Evolutionary conservation across 1,284 basidiomycete genomes (phyloP).

Genomic region (Ustilago cynodontis): DNA sequence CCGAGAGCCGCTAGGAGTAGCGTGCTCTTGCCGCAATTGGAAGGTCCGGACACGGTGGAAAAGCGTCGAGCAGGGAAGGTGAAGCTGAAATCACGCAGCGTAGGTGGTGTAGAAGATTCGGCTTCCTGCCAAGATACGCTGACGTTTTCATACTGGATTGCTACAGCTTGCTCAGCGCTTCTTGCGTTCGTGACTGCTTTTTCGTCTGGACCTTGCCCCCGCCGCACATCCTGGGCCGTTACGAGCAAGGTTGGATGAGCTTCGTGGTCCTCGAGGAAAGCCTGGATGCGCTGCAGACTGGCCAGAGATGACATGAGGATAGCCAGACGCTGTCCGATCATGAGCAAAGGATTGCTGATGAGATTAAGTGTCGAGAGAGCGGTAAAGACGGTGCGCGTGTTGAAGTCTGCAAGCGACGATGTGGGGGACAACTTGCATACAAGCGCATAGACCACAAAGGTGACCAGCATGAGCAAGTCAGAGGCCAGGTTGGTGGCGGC

Average conservation of each 20-base stretch:
- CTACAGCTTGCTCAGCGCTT: constrained; percentile 18
- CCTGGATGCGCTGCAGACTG: constrained; percentile 53
- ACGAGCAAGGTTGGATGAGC: no score
- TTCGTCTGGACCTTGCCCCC: no score
- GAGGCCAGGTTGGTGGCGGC: constrained; percentile 30
- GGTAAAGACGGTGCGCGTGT: background rate
- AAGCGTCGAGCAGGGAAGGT: constrained; percentile 40
- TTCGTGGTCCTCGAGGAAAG: constrained; percentile 20
- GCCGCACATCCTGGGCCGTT: no score
- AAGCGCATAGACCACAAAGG: constrained; percentile 45
- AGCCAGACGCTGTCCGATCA: background rate
- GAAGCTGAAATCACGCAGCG: constrained; percentile 34
- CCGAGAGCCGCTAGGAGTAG: constrained; percentile 59
- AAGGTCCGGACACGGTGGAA: constrained; percentile 57
- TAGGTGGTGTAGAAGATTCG: background rate
- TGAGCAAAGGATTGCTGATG: background rate
- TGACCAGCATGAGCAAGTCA: constrained; percentile 39
- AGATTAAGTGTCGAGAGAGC: background rate
- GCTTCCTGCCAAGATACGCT: background rate
- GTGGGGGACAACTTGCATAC: constrained; percentile 13
- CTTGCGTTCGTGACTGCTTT: background rate
- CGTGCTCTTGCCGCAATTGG: constrained; percentile 62
- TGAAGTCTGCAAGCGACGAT: background rate
- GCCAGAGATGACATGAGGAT: constrained; percentile 49
- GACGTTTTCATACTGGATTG: no score